Evolutionary conservation across 768 basidiomycete species (phyloP).

Genomic region (Tulasnella sp.): DNA sequence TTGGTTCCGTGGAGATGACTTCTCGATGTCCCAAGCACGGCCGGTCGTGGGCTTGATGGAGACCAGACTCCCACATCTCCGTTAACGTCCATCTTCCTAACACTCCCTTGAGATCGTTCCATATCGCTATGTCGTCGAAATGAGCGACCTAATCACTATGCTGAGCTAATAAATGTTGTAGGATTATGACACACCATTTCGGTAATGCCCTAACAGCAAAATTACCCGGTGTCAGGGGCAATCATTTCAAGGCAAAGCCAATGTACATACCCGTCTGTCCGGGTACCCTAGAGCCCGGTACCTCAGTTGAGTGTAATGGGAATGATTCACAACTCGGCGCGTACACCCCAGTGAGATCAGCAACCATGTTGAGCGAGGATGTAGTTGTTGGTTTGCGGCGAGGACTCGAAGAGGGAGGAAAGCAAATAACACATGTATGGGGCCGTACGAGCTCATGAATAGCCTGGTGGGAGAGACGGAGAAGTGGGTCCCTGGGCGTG

Average conservation of each 20-base stretch:
- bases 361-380: too few relatives aligned
- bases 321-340: constrained; percentile 7
- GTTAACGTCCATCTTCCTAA: constrained; percentile 21
- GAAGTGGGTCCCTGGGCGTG: background rate
- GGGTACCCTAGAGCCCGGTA: constrained; percentile 13
- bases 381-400: too few relatives aligned
- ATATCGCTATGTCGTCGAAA: constrained; percentile 3
- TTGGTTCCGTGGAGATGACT: constrained; percentile 49
- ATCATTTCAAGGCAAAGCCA: too few relatives aligned
- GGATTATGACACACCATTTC: constrained; percentile 14
- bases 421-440: too few relatives aligned
- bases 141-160: too few relatives aligned
- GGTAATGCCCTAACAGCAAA: constrained; percentile 13
- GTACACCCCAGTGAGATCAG: too few relatives aligned
- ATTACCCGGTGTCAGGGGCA: too few relatives aligned
- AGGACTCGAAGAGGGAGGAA: background rate
- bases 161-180: too few relatives aligned
- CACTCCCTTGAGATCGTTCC: constrained; percentile 16
- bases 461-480: background rate
- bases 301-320: constrained; percentile 5
- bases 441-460: background rate
- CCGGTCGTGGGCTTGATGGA: constrained; percentile 38
- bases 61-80: constrained; percentile 59
- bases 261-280: constrained; percentile 17
- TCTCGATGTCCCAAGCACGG: constrained; percentile 61